phyloP scores from a whole-genome alignment of 352 stramenopile species.

The Pythium folliculosum region DNA sequence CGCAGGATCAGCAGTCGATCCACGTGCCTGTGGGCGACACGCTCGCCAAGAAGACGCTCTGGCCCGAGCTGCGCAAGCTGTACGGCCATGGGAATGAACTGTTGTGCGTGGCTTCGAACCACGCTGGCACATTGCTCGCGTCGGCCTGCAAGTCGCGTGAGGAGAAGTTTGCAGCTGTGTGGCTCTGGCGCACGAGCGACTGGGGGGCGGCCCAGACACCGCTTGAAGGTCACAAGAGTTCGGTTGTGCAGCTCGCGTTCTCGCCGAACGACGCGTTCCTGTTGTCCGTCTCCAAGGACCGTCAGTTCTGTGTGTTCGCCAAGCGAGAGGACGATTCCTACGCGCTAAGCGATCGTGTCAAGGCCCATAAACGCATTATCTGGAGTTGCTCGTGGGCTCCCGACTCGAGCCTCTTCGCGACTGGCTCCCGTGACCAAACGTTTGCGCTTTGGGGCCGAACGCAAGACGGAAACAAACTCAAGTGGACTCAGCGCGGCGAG shows the following conservation, averaged over 20 bases:
- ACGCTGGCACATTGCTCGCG: conserved; percentile 52
- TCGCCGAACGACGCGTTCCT: conserved; percentile 61
- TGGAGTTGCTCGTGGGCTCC: conserved; percentile 79
- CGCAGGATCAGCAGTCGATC: conserved; percentile 4
- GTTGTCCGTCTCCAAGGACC: conserved; percentile 73
- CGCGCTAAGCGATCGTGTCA: conserved; percentile 44
- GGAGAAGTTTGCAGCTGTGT: conserved; percentile 60
- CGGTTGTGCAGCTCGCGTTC: conserved; percentile 77
- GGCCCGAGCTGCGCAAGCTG: conserved; percentile 74
- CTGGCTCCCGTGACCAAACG: conserved; percentile 68
- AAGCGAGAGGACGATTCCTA: conserved; percentile 34
- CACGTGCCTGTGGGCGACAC: conserved; percentile 63
- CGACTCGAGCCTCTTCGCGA: conserved; percentile 55
- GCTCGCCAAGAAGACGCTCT: conserved; percentile 66
- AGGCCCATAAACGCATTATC: conserved; percentile 79
- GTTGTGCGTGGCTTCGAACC: conserved; percentile 61
- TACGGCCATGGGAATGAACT: conserved; percentile 84
- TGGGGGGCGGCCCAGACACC: conserved; percentile 50
- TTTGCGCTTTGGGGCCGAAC: conserved; percentile 51
- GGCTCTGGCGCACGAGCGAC: conserved; percentile 64
- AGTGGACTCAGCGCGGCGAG: conserved; percentile 30
- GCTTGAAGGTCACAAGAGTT: conserved; percentile 74
- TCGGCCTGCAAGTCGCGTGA: conserved; percentile 80
- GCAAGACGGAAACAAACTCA: background rate
- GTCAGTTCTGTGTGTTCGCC: conserved; percentile 71